Evolutionary conservation across 495 filamentous ascomycete genomes (phyloP).

Genomic region (Margaritispora aquatica): DNA sequence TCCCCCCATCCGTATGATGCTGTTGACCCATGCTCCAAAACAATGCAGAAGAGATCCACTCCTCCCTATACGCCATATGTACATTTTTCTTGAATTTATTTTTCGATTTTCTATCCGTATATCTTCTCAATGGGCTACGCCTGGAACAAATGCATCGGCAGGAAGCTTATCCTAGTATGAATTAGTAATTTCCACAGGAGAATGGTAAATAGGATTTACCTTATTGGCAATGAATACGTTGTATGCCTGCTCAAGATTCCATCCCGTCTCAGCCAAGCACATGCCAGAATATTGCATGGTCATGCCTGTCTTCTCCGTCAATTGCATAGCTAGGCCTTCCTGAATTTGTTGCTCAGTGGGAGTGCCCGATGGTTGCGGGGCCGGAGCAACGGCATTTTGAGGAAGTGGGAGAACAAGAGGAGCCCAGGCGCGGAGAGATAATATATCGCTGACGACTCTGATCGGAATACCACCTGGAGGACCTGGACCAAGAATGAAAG

Average conservation of each 20-base stretch:
- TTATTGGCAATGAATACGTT: slow-evolving; percentile 21
- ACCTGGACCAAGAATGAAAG: slow-evolving; percentile 77
- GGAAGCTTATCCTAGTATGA: slow-evolving; percentile 20
- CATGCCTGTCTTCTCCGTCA: slow-evolving; percentile 22
- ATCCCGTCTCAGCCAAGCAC: slow-evolving; percentile 22
- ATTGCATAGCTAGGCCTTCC: slow-evolving; percentile 14
- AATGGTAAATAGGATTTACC: slow-evolving; percentile 10
- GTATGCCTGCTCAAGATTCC: slow-evolving; percentile 23
- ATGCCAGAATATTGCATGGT: slow-evolving; percentile 17
- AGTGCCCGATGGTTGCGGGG: neutral
- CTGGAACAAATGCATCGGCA: slow-evolving; percentile 18
- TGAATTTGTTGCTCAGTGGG: slow-evolving; percentile 6
- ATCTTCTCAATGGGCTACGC: neutral
- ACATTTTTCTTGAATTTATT: neutral
- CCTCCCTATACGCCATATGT: neutral
- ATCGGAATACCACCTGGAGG: slow-evolving; percentile 48
- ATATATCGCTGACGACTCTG: slow-evolving; percentile 74
- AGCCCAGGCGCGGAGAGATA: slow-evolving; percentile 58
- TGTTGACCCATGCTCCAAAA: neutral
- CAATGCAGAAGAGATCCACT: neutral
- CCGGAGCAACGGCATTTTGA: neutral
- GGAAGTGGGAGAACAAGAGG: slow-evolving; percentile 24
- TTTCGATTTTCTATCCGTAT: neutral
- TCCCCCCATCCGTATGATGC: neutral
- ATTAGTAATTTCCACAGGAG: slow-evolving; percentile 3